Evolutionary conservation across 306 rosid species (phyloP), one percentile per base, ranked within the genome.

Genomic region (Quillaja saponaria): DNA sequence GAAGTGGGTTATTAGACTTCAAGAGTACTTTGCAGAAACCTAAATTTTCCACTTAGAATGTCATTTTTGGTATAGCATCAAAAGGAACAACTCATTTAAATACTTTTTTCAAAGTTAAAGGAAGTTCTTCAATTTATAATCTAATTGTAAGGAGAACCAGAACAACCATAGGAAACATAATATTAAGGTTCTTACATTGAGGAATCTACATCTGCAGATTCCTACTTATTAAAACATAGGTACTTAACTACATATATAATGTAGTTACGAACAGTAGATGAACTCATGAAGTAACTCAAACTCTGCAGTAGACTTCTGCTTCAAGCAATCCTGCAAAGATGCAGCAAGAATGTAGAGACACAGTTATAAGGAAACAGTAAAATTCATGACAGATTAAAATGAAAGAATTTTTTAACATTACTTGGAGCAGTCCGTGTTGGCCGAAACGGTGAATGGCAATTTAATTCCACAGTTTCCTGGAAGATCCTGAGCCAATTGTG

Each of bases 361-460:
- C 3, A n/a, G 4, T 52, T 49, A 46, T 9, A 12, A 33, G 7
- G 5, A 21, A 13, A 13, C 40, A 55, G 41, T 25, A 3, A n/a
- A 16, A 38, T 5, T 34, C 38, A 56, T 19, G 21, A 48, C 1
- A 16, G 25, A 15, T 15, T 48, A 7, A 17, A 7, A n/a, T 8
- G 53, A 19, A 42, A 12, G 39, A 40, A 38, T 16, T 18, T 35
- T 7, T 16, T 44, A 15, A 13, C 6, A 3, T 64, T 69, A 89
- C 96, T 76, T 84, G 74, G 96, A 68, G 59, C 96, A 89, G 60
- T 89, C 96, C 5, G 81, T 48, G 66, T 58, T 69, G 12, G 91
- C 75, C 0, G 96, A 86, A 65, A 90, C n/a, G 34, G 8, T 1
- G 55, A 74, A 47, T 15, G 95, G 18, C 12, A 79, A 16, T 19